Evolutionary conservation across 75 land plant genomes (phyloP), one percentile per base, ranked within the genome.

Genomic region (Pinus taeda): DNA sequence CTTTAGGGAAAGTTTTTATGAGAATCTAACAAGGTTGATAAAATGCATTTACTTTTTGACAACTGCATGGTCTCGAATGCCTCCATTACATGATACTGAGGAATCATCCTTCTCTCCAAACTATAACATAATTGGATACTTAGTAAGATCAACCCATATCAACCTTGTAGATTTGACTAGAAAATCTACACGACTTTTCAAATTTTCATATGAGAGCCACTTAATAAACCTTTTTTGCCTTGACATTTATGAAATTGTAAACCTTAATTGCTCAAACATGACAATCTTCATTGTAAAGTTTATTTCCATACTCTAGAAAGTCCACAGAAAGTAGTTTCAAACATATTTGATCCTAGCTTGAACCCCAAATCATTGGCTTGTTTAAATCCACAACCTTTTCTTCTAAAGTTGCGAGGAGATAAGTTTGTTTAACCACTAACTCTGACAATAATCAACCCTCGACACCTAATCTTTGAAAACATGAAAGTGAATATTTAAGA

Each of bases 1-100:
- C 57, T 62, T 53, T 26, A 81, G n/a, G 60, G 79, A 83, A 3
- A 64, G 69, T 11, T n/a, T 64, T 33, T 83, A 81, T 37, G 81
- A 20, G 21, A 61, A 8, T 0, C 18, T 30, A 57, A 82, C 55
- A 0, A 75, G n/a, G 5, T 65, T 4, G 3, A 57, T 22, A 69
- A 78, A 74, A 56, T 15, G 74, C 6, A 74, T 57, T 2, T 57
- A 56, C 67, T 63, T 79, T 79, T 79, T 15, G 62, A 14, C 64
- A 79, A 17, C 30, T 24, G 69, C 74, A 79, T 79, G 2, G 78
- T 70, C 42, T 63, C 75, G 61, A 79, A 15, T 33, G 73, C 57
- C 74, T 79, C 36, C 18, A 71, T 8, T 45, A 79, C 80, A 37
- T 63, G 62, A 30, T 56, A 71, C 29, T 81, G 62, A 22, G 84